Base-by-base conservation (phyloP, 768 basidiomycete genomes). In the Psilocybe cubensis region DNA sequence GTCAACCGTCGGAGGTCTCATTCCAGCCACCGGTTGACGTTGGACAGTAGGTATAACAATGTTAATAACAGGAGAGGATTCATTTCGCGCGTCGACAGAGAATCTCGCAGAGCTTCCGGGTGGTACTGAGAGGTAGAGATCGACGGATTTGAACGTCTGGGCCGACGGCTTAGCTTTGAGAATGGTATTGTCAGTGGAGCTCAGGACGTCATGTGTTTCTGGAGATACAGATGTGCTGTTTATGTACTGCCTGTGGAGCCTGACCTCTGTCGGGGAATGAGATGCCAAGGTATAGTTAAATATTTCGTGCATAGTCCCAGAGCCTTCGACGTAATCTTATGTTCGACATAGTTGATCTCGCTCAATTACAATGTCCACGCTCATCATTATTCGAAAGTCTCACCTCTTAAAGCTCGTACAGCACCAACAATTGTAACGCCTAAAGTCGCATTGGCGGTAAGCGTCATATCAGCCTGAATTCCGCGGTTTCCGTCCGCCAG, bases 251-350 rank as follows among this genome's bases (percentile, higher is more conserved):
- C 75, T 67, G 53, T 78, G 72, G 2, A 80, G 68, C 11, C 72
- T 70, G 20, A 78, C 67, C 28, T 66, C 70, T 3, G 74, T 73
- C n/a, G 60, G 51, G 46, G 70, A 72, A 58, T 66, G 72, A 12
- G 67, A 61, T 4, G 66, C 60, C 12, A 79, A 65, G 2, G 77
- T 78, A 62, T 80, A 80, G 63, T 78, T 78, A 70, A 80, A 80
- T 48, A 77, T 76, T 42, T 74, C 68, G 57, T 78, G 69, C 73
- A 74, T 73, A 6, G 67, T 70, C n/a, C 74, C 72, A 20, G 63
- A 63, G 31, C 72, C 73, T 61, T 78, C 78, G 45, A 76, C 76
- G 54, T 77, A 78, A 63, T 80, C 76, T 72, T 50, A 25, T 41
- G 45, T n/a, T 17, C 10, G 25, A 43, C 14, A 25, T 21, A 52